Base-by-base conservation (phyloP, 1,139 yeast species). In the Arxiozyma slooffiae region DNA sequence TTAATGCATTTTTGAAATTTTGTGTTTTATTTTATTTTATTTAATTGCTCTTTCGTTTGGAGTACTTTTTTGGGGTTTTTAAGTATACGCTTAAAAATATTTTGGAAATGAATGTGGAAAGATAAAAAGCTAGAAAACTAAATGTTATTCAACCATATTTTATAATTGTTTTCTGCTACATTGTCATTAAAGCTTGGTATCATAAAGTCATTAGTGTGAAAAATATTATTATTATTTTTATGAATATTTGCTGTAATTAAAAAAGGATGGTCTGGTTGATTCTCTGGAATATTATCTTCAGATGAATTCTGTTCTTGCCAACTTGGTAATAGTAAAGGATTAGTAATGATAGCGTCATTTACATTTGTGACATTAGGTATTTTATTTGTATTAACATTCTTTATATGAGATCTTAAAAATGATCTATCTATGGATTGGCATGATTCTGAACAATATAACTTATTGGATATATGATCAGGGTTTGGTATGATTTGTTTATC, bases 381-480 rank as follows among this genome's bases (percentile, higher is more conserved):
- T 11, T 30, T 30, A 4, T 6, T 30, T 30, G n/a, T 30, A 14
- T n/a, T 11, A 30, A 16, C n/a, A 22, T 44, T 44, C 18, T 37
- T 26, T 22, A 23, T 9, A 39, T 39, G n/a, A 34, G n/a, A 38
- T 2, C 22, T 11, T 42, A 47, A 9, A 24, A 47, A 34, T 3
- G 48, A 45, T n/a, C 38, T 20, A 62, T 82, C 88, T 47, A 66
- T 61, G 30, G 60, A 56, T 64, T 73, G 76, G 62, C 89, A 82
- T 38, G 68, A 71, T 16, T 76, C 79, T 5, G 83, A 79, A 65
- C 89, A 82, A 70, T 82, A 82, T 44, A 79, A 37, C 6, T 46
- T 48, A 34, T 49, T 44, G 23, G 22, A 30, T 7, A 37, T 43
- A n/a, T n/a, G 26, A 37, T 22, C 44, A 21, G 41, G 38, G n/a